Base-by-base conservation (phyloP, 331 rosid genomes). In the Malus hybrid region DNA sequence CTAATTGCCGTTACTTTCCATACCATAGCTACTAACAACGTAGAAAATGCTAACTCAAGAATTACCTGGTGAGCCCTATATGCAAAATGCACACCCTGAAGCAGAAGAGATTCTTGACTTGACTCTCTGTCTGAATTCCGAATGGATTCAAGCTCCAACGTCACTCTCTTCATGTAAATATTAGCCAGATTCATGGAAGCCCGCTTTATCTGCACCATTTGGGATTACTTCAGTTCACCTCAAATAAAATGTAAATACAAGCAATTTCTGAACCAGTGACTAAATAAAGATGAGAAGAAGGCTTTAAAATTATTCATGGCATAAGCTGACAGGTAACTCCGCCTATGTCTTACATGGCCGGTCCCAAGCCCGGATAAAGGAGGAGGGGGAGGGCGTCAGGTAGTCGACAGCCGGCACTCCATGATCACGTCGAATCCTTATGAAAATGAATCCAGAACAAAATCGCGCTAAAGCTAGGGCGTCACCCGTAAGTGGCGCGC, bases 101-200 rank as follows among this genome's bases (percentile, higher is more conserved):
- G 92, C 80, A 93, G 86, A 83, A 93, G 97, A 71, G 98, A 89
- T 81, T 90, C 98, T 86, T 87, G 98, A 85, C 71, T 86, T 29
- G 85, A 86, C 89, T 88, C 96, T 78, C 91, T 87, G 58, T 91
- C 96, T 19, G 90, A 83, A 77, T 83, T 84, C 24, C 79, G 89
- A 78, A 77, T 56, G 66, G 91, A 86, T 75, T 89, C 88, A 5
- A 90, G 86, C 88, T 93, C 98, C 83, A 70, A 69, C 70, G 86
- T 85, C 84, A 93, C 96, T 80, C 98, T 81, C 85, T 87, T 91
- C 96, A 93, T 89, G 86, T 91, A 91, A 73, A 83, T 84, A 83
- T 93, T 91, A 33, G 88, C 98, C 62, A 93, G 88, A 58, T 81
- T 88, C 93, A 91, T 85, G 52, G 97, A 86, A 52, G 91, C 89